Conservation (phyloP, 2,329 filamentous ascomycete species). For the Bipolaris bicolor region DNA sequence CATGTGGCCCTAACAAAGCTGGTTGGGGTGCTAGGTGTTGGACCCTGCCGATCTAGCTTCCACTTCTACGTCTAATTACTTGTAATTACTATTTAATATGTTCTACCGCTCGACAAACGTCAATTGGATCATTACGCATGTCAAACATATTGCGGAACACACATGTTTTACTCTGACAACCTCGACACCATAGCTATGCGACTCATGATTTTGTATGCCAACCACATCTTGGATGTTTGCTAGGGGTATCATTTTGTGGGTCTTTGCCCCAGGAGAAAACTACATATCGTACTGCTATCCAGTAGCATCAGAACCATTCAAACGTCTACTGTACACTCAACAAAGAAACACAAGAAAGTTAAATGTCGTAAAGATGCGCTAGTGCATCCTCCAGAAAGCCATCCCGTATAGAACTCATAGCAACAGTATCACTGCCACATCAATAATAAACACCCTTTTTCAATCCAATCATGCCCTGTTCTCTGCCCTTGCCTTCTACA, state of each 20-base stretch:
- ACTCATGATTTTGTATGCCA: background rate
- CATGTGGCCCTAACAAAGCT: conserved; percentile 15
- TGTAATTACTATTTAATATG: too few relatives aligned
- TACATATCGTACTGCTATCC: background rate
- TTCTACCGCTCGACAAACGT: too few relatives aligned
- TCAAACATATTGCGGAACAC: background rate
- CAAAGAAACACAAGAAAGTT: background rate
- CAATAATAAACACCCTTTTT: conserved; percentile 40
- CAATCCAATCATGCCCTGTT: conserved; percentile 43
- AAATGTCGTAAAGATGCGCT: background rate
- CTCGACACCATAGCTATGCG: background rate
- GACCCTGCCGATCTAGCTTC: background rate
- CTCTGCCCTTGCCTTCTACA: conserved; percentile 31
- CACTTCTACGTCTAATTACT: background rate
- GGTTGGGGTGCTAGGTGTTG: conserved; percentile 10
- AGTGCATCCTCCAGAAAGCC: background rate
- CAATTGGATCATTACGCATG: too few relatives aligned
- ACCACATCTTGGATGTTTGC: background rate
- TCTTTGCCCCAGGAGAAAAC: background rate
- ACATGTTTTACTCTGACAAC: background rate
- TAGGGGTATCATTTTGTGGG: background rate
- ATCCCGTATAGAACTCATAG: background rate
- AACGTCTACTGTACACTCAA: background rate
- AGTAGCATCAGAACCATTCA: background rate
- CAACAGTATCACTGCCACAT: background rate